Percentiles rank a stretch among this genome's conserved stretches.
phyloP scores from a whole-genome alignment of 129 eudicot species.

The Ambrosia trifida region DNA sequence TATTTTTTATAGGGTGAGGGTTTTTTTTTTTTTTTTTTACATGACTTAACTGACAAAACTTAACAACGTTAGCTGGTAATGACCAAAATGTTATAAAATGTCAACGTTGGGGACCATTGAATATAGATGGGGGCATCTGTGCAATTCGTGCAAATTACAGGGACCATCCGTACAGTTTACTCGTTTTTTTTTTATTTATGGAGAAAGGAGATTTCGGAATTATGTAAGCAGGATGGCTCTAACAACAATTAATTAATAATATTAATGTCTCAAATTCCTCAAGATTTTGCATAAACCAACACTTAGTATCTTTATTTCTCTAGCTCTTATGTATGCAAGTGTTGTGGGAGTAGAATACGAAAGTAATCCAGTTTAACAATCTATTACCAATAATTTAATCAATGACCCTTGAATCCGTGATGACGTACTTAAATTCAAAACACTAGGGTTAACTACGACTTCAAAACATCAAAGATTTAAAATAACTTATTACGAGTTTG shows the following conservation, averaged over 20 bases:
- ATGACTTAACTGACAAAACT: no score
- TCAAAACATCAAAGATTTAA: no score
- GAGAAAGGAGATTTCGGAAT: neutral
- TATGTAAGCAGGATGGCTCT: constrained; percentile 10
- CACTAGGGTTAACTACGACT: neutral
- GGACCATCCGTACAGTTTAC: no score
- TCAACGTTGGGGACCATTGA: no score
- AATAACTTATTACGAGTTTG: no score
- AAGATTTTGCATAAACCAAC: constrained; percentile 18
- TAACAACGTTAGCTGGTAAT: no score
- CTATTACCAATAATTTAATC: neutral
- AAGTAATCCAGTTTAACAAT: neutral
- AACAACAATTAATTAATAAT: neutral
- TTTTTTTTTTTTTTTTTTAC: no score
- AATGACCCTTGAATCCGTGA: no score
- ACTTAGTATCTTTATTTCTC: constrained; percentile 30
- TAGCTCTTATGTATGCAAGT: constrained; percentile 33
- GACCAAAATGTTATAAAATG: no score
- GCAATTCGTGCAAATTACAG: no score
- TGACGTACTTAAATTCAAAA: neutral
- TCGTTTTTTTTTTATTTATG: neutral
- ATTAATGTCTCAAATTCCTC: neutral
- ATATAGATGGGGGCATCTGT: no score
- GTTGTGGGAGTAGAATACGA: constrained; percentile 23
- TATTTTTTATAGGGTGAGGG: no score